Conservation (phyloP, 202 grass and related monocot genomes). For the Dendrocalamus latiflorus region DNA sequence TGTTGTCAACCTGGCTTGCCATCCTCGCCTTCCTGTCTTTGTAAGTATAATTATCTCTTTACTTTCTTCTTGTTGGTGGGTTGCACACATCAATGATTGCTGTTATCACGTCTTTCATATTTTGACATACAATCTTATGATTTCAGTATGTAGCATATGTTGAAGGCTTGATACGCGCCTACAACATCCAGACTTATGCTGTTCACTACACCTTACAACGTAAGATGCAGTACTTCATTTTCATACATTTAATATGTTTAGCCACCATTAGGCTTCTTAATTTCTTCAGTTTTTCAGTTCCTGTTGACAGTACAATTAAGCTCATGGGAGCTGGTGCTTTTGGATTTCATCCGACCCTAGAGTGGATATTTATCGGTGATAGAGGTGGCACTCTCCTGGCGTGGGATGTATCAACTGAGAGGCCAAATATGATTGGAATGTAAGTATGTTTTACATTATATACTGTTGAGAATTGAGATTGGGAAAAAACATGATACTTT, state of each 20-base stretch:
- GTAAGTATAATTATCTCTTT: conserved; percentile 42
- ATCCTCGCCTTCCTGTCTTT: conserved; percentile 94
- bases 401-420: conserved; percentile 98
- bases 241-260: conserved; percentile 8
- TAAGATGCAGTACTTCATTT: conserved; percentile 46
- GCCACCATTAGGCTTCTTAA: not conserved
- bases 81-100: conserved; percentile 1
- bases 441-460: conserved; percentile 45
- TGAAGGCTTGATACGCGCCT: conserved; percentile 95
- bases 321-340: conserved; percentile 84
- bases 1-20: conserved; percentile 89
- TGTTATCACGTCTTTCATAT: not conserved
- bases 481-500: not conserved
- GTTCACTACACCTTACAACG: conserved; percentile 93
- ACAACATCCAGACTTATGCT: conserved; percentile 96
- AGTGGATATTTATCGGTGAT: conserved; percentile 98
- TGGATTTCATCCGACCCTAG: conserved; percentile 90
- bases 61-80: not conserved
- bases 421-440: conserved; percentile 96
- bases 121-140: conserved; percentile 17
- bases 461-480: not conserved
- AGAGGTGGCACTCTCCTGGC: conserved; percentile 87
- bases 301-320: conserved; percentile 95
- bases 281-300: conserved; percentile 33
- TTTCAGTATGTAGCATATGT: conserved; percentile 97